Evolutionary conservation across 176 grass and related monocot genomes (phyloP).

Genomic region (Aegilops longissima): DNA sequence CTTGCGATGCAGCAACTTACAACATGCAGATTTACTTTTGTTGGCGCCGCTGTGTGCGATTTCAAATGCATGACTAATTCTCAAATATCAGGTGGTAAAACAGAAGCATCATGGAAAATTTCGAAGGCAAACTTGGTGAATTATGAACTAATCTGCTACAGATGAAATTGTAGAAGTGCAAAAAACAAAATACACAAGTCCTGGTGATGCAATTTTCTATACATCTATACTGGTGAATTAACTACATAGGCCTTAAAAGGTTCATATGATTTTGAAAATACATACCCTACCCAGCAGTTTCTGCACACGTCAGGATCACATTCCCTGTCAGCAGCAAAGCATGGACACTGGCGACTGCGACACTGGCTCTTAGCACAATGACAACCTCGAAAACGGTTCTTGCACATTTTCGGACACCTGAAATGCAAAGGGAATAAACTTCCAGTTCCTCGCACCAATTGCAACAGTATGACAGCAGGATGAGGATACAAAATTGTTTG

Average conservation of each 20-base stretch:
- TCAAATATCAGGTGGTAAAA: constrained; percentile 8
- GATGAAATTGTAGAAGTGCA: constrained; percentile 2
- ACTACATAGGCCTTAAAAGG: not conserved
- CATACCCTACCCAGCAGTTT: constrained; percentile 99
- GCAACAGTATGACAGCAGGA: constrained; percentile 21
- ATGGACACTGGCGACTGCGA: constrained; percentile 96
- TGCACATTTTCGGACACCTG: constrained; percentile 96
- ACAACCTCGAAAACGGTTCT: constrained; percentile 95
- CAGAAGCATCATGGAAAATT: not conserved
- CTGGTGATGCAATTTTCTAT: not conserved
- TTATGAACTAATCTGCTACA: not conserved
- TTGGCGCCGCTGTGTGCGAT: not conserved
- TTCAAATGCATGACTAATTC: not conserved
- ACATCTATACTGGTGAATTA: constrained; percentile 23
- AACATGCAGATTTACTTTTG: not conserved
- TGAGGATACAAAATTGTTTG: not conserved
- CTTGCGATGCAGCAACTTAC: not conserved
- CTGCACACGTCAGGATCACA: constrained; percentile 98
- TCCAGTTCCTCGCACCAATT: not conserved
- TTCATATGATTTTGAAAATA: constrained; percentile 18
- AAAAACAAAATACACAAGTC: constrained; percentile 19
- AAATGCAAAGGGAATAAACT: constrained; percentile 40
- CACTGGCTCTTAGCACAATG: constrained; percentile 98
- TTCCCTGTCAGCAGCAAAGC: constrained; percentile 97
- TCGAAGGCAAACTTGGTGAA: not conserved